Conservation (phyloP, 495 filamentous ascomycete species). For the Podospora comata region DNA sequence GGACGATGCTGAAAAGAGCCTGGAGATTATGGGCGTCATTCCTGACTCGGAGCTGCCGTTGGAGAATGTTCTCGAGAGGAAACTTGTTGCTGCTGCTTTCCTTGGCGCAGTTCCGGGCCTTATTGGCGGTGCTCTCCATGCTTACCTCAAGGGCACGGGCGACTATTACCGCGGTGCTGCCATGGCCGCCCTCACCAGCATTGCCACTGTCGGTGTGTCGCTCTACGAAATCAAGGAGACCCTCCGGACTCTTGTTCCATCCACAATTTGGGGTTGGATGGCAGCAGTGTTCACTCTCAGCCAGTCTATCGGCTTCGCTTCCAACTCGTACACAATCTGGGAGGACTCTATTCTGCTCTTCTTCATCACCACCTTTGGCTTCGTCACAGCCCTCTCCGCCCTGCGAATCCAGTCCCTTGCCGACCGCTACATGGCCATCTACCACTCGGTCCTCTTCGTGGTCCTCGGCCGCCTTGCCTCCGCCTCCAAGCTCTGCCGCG, state of each 20-base stretch:
- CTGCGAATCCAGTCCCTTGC: conserved; percentile 59
- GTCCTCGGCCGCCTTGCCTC: conserved; percentile 77
- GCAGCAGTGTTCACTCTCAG: conserved; percentile 73
- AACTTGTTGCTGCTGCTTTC: conserved; percentile 35
- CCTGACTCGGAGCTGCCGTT: conserved; percentile 28
- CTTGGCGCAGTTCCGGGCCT: conserved; percentile 32
- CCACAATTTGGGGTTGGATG: conserved; percentile 82
- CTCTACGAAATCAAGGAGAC: conserved; percentile 50
- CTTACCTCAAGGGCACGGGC: conserved; percentile 32
- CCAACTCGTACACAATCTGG: conserved; percentile 99
- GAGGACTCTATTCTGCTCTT: conserved; percentile 93
- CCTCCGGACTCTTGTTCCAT: conserved; percentile 63
- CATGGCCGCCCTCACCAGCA: conserved; percentile 59
- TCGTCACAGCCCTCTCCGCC: conserved; percentile 67
- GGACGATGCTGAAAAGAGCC: conserved; percentile 42
- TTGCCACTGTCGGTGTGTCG: conserved; percentile 56
- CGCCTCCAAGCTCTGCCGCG: conserved; percentile 88
- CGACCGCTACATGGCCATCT: conserved; percentile 70
- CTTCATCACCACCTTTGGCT: conserved; percentile 84
- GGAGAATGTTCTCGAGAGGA: conserved; percentile 35
- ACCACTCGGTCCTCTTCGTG: conserved; percentile 81
- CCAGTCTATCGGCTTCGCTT: conserved; percentile 87
- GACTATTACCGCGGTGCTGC: conserved; percentile 40
- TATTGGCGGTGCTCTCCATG: conserved; percentile 29
- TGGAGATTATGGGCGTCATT: conserved; percentile 37